Conservation (phyloP, 257 asterid genomes). For the Solanum bukasovii region DNA sequence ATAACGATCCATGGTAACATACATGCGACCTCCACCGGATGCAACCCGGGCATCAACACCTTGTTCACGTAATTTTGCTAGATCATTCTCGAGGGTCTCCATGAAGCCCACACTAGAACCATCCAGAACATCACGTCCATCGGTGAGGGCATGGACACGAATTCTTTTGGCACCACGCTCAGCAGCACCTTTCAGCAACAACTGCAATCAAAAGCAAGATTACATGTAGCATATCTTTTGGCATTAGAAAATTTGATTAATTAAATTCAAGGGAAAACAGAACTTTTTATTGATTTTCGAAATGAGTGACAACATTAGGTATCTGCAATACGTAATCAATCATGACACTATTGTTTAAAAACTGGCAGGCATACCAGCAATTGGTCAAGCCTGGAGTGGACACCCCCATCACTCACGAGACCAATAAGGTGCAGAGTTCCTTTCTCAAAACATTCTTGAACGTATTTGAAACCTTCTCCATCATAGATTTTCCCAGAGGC, state of each 20-base stretch:
- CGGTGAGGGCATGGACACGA: slow-evolving; percentile 83
- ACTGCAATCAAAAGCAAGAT: slow-evolving; percentile 28
- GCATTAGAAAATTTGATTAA: background rate
- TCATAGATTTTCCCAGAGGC: slow-evolving; percentile 74
- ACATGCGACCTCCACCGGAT: slow-evolving; percentile 99
- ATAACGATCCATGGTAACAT: slow-evolving; percentile 93
- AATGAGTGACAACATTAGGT: background rate
- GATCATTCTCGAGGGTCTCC: slow-evolving; percentile 78
- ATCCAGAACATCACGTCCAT: slow-evolving; percentile 96
- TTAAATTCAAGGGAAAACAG: background rate
- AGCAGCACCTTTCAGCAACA: slow-evolving; percentile 80
- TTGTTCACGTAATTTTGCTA: slow-evolving; percentile 51
- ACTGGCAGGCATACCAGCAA: slow-evolving; percentile 39
- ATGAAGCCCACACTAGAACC: slow-evolving; percentile 82
- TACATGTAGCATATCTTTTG: slow-evolving; percentile 1
- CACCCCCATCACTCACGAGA: slow-evolving; percentile 88
- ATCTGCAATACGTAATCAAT: background rate
- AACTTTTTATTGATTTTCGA: background rate
- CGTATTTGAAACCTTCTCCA: slow-evolving; percentile 69
- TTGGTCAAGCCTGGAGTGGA: slow-evolving; percentile 84
- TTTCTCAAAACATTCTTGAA: slow-evolving; percentile 56
- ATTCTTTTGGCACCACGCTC: slow-evolving; percentile 85
- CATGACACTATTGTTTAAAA: background rate
- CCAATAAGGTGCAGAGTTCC: slow-evolving; percentile 90
- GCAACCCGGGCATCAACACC: slow-evolving; percentile 89